Evolutionary conservation across 768 basidiomycete species (phyloP).

Genomic region (Mycena polygramma): DNA sequence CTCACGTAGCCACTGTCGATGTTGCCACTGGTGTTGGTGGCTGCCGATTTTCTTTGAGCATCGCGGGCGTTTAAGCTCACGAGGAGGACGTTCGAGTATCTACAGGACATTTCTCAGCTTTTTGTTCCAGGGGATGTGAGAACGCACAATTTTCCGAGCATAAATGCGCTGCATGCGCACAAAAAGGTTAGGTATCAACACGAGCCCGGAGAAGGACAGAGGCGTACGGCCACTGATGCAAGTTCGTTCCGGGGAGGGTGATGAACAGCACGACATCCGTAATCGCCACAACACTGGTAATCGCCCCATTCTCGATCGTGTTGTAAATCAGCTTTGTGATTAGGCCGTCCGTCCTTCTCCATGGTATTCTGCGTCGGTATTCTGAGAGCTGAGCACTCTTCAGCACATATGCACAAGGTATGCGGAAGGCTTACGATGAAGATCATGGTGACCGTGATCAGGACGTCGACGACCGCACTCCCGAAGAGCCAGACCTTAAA

Average conservation of each 20-base stretch:
- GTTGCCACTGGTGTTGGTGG: too few species aligned
- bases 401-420: neutral
- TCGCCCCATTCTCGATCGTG: neutral
- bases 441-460: conserved; percentile 22
- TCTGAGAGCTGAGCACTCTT: neutral
- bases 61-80: too few species aligned
- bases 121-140: too few species aligned
- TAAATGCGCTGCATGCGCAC: too few species aligned
- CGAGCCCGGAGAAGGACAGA: too few species aligned
- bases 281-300: neutral
- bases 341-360: neutral
- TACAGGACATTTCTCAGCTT: too few species aligned
- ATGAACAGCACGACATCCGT: neutral
- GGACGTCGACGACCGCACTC: conserved; percentile 20
- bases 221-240: too few species aligned
- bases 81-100: too few species aligned
- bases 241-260: neutral
- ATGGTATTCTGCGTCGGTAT: neutral
- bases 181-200: too few species aligned
- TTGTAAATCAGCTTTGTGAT: neutral
- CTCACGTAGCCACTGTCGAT: too few species aligned
- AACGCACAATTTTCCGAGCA: too few species aligned
- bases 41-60: too few species aligned
- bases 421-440: conserved; percentile 2
- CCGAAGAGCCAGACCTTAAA: conserved; percentile 35